A percentile compares a stretch with the other conserved stretches of the same genome.
Conservation (phyloP, 139 green algal species). For the Tetratostichococcus sp. region DNA sequence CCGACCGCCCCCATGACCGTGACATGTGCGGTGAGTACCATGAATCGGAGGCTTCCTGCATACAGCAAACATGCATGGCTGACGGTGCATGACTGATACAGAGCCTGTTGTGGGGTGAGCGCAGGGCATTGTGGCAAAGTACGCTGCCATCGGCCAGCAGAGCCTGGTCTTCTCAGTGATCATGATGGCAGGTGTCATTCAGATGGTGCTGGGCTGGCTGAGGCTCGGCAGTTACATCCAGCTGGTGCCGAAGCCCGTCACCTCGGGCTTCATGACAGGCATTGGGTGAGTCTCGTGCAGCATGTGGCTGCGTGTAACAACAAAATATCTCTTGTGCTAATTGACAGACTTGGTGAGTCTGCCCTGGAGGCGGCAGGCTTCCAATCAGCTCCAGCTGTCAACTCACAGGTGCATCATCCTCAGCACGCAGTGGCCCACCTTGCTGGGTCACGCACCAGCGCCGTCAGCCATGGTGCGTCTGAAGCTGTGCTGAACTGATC, state of each 20-base stretch:
- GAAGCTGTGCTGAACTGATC: no score
- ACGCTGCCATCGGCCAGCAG: background rate
- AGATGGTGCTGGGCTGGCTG: slow-evolving; percentile 22
- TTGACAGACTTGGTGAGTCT: no score
- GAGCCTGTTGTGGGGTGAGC: no score
- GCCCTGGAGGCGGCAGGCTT: no score
- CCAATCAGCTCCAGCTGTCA: no score
- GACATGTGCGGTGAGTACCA: slow-evolving; percentile 1
- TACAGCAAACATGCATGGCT: no score
- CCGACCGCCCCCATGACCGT: slow-evolving; percentile 32
- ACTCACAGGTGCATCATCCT: slow-evolving; percentile 21
- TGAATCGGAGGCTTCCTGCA: background rate
- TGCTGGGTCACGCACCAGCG: slow-evolving; percentile 11
- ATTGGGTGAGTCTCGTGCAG: slow-evolving; percentile 6
- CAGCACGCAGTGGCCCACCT: slow-evolving; percentile 13
- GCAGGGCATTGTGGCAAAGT: slow-evolving; percentile 7
- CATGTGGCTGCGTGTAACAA: no score
- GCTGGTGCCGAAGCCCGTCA: slow-evolving; percentile 24
- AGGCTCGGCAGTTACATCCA: slow-evolving; percentile 23
- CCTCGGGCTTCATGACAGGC: slow-evolving; percentile 29
- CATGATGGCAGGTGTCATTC: slow-evolving; percentile 15
- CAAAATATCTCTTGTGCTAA: no score
- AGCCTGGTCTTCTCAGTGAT: slow-evolving; percentile 13
- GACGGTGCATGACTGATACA: no score
- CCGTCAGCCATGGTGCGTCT: slow-evolving; percentile 8